Evolutionary conservation across 108 stramenopile genomes (phyloP).

Genomic region (Cyclotella cryptica): DNA sequence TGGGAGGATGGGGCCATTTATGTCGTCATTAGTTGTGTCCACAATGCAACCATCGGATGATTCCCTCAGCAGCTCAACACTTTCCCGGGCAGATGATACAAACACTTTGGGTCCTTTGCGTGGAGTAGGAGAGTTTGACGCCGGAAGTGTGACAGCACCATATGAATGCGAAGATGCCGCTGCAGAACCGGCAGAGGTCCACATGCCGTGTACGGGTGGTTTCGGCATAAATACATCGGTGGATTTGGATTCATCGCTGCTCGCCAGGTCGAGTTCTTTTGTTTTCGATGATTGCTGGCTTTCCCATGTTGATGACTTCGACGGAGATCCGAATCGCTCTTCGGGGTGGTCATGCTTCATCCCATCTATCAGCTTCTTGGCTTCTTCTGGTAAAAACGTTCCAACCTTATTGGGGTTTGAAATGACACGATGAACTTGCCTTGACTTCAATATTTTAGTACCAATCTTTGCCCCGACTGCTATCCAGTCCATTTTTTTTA

Average conservation of each 20-base stretch:
- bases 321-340: constrained; percentile 6
- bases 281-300: constrained; percentile 17
- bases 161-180: constrained; percentile 17
- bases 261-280: not conserved
- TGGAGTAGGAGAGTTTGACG: not conserved
- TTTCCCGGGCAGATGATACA: constrained; percentile 1
- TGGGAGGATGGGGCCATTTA: not conserved
- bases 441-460: constrained; percentile 71
- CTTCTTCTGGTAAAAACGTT: constrained; percentile 36
- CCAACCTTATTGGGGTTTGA: constrained; percentile 38
- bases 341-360: constrained; percentile 12
- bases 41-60: not conserved
- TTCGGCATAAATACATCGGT: constrained; percentile 23
- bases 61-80: constrained; percentile 10
- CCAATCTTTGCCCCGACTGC: constrained; percentile 85
- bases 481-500: constrained; percentile 64
- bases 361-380: constrained; percentile 40
- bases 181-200: constrained; percentile 51
- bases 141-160: constrained; percentile 12
- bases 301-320: constrained; percentile 30
- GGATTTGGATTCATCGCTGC: constrained; percentile 8
- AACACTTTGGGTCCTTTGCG: constrained; percentile 4
- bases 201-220: constrained; percentile 79
- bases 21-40: not conserved
- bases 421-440: constrained; percentile 70